Evolutionary conservation across 2,329 filamentous ascomycete genomes (phyloP), one percentile per base, ranked within the genome.

Genomic region (Hypoxylon sp.): DNA sequence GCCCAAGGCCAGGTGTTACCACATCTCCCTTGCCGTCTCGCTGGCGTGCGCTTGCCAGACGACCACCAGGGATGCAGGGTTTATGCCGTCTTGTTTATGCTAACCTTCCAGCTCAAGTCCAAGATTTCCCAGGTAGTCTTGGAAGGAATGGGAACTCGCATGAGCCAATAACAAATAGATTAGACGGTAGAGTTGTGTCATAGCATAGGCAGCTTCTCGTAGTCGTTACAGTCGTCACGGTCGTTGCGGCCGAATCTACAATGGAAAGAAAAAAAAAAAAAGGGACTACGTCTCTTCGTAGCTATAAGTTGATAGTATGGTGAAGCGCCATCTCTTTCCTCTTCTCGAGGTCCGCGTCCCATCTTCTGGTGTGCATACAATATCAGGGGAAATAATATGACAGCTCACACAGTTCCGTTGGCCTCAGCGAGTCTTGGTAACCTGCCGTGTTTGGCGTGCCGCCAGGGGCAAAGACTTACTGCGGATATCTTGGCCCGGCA

Each of bases 381-480:
- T 7, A 46, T 41, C 2, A 26, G 31, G 21, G 33, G 23, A 11
- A 46, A 13, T 49, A 62, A 55, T 23, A 69, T 68, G 68, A 55
- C 60, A 54, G 40, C 59, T 48, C 55, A 62, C 49, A 47, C 60
- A 24, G 41, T 47, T 40, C 45, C 62, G 38, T 26, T 31, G n/a
- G 48, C 45, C 21, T 41, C 68, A 40, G 55, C 55, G 21, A 55
- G 60, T 51, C 37, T 59, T 29, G 24, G 42, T 23, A 31, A 33
- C 58, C 37, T 56, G 52, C 60, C 55, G 33, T 24, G 23, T 9
- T 35, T 57, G 50, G 23, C 57, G 52, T 48, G 48, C 27, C n/a
- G 46, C 24, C 53, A 65, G 31, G 51, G 58, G 37, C 45, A 52
- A 41, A 38, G 35, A 18, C 29, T 46, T 51, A 46, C 42, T 21